Evolutionary conservation across 2,329 filamentous ascomycete species (phyloP), one percentile per base, ranked within the genome.

Genomic region (Exserohilum turcica): DNA sequence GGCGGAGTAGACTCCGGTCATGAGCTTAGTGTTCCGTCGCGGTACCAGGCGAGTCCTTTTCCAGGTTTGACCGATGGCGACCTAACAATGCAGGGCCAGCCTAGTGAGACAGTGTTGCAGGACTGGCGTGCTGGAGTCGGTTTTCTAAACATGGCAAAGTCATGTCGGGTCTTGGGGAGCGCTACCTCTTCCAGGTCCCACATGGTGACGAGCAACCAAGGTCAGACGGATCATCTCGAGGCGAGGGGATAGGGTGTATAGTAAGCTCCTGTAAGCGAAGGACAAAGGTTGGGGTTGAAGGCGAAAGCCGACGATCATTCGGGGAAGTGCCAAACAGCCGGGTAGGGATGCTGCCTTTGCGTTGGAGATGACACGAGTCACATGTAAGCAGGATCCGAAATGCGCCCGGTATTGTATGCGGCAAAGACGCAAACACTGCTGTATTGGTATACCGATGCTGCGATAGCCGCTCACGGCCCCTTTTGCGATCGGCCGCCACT

Each of bases 1-100:
- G n/a, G 50, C 44, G 50, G 50, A 48, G 50, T 27, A 15, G 38
- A 32, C 46, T 48, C 50, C 50, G 50, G 19, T 12, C 19, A 15
- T 36, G 27, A 53, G 43, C 38, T 48, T 33, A 32, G 24, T 7
- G 32, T 48, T 48, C 38, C 44, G 50, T 47, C 38, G 18, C 38
- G 27, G 24, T 32, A 43, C 44, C 37, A 48, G 32, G 32, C 32
- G 16, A 38, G 31, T 38, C 38, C 28, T 51, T 18, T 43, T 43
- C 24, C 27, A 53, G 28, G 38, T 32, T 37, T 53, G 39, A 38
- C 50, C 38, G 47, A 48, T 43, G 29, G 32, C 39, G 31, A 24
- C 38, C 38, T 43, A 27, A 35, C 19, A 40, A 47, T 36, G 45
- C 50, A 48, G 45, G 50, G 44, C 36, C 21, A 36, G 31, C 50